Conservation (phyloP, 805 yeast species). For the Saccharomycopsis oosterbeekiorum region DNA sequence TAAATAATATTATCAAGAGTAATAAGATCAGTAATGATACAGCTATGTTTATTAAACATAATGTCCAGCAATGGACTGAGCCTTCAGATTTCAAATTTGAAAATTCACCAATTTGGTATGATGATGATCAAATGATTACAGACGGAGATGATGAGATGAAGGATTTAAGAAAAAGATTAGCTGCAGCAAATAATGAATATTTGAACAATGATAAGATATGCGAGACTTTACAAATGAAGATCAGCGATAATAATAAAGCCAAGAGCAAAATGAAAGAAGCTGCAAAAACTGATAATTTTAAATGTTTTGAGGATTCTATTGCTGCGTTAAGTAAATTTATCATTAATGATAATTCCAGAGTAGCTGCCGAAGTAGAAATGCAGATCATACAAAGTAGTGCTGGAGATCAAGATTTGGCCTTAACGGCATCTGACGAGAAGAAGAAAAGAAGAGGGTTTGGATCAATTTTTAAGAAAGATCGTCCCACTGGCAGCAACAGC, state of each 20-base stretch:
- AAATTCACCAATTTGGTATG: slow-evolving; percentile 95
- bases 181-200: slow-evolving; percentile 28
- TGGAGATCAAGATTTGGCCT: slow-evolving; percentile 59
- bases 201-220: slow-evolving; percentile 23
- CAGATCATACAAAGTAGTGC: slow-evolving; percentile 85
- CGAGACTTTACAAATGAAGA: slow-evolving; percentile 19
- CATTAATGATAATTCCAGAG: slow-evolving; percentile 61
- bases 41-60: slow-evolving; percentile 89
- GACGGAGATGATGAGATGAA: slow-evolving; percentile 47
- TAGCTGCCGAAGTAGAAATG: slow-evolving; percentile 74
- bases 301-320: slow-evolving; percentile 28
- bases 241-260: slow-evolving; percentile 22
- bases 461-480: slow-evolving; percentile 18
- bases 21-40: slow-evolving; percentile 71
- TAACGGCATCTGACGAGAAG: slow-evolving; percentile 41
- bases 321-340: slow-evolving; percentile 51
- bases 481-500: slow-evolving; percentile 10
- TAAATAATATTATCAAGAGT: slow-evolving; percentile 49
- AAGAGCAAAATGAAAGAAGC: slow-evolving; percentile 32
- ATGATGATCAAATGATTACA: slow-evolving; percentile 68
- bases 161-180: slow-evolving; percentile 43
- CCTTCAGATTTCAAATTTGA: slow-evolving; percentile 78
- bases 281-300: slow-evolving; percentile 32
- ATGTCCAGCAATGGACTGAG: slow-evolving; percentile 65
- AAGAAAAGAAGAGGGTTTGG: slow-evolving; percentile 55